Evolutionary conservation across 371 early-diverging fungal genomes (phyloP).

Genomic region (Phascolomyces articulosus): DNA sequence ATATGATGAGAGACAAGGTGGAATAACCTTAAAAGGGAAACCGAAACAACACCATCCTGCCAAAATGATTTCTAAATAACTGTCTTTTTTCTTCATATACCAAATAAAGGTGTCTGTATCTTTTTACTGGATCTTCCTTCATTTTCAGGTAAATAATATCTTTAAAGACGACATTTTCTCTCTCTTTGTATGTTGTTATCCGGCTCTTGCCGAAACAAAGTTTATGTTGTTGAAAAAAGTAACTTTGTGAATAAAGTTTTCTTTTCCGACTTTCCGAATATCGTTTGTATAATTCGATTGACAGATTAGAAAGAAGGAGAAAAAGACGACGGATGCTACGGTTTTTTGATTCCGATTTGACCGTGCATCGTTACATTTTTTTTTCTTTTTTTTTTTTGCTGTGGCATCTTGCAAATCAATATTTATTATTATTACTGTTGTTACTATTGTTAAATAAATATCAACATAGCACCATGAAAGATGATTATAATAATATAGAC

Average conservation of each 20-base stretch:
- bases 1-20: too few relatives aligned
- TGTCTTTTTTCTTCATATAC: too few relatives aligned
- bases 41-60: background rate
- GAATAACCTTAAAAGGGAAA: background rate
- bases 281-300: background rate
- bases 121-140: background rate
- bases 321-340: constrained; percentile 5
- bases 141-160: too few relatives aligned
- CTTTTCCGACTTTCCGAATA: background rate
- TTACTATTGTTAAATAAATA: background rate
- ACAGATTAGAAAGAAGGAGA: background rate
- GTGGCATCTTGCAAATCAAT: background rate
- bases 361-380: constrained; percentile 2
- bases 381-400: background rate
- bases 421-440: background rate
- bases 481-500: background rate
- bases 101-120: too few relatives aligned
- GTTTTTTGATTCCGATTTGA: background rate
- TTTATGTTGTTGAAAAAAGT: background rate
- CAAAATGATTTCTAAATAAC: background rate
- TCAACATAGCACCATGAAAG: constrained; percentile 1
- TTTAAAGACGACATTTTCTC: too few relatives aligned
- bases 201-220: constrained; percentile 3
- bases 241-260: background rate
- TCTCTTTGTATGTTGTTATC: background rate